Evolutionary conservation across 495 filamentous ascomycete genomes (phyloP).

Genomic region (Letharia lupina): DNA sequence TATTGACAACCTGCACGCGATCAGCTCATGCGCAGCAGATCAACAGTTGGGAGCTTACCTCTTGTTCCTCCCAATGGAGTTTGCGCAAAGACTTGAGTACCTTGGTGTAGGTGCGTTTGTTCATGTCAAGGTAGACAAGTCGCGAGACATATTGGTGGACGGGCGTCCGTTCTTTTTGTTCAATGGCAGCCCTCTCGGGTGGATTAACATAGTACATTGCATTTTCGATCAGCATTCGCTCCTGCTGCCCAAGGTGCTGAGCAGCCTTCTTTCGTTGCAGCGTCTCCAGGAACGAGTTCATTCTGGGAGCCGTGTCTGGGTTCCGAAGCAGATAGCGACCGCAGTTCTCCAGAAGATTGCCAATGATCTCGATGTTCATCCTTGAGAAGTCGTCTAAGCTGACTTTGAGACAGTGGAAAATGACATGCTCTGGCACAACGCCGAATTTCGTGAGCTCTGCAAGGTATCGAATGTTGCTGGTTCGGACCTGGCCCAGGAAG

Average conservation of each 20-base stretch:
- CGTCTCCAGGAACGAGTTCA: conserved; percentile 89
- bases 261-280: conserved; percentile 92
- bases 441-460: conserved; percentile 98
- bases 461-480: conserved; percentile 91
- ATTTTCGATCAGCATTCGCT: conserved; percentile 97
- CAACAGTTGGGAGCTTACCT: conserved; percentile 41
- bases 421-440: conserved; percentile 95
- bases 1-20: conserved; percentile 53
- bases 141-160: conserved; percentile 88
- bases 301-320: conserved; percentile 84
- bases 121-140: conserved; percentile 86
- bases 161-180: conserved; percentile 91
- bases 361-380: conserved; percentile 98
- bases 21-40: conserved; percentile 1
- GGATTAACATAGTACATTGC: conserved; percentile 97
- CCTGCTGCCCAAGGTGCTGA: conserved; percentile 89
- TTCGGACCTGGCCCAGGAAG: conserved; percentile 86
- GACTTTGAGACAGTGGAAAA: conserved; percentile 97
- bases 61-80: conserved; percentile 91
- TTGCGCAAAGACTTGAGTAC: conserved; percentile 88
- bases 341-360: conserved; percentile 94
- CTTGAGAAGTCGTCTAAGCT: conserved; percentile 95
- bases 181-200: conserved; percentile 83
- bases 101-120: conserved; percentile 86
- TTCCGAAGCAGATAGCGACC: conserved; percentile 91